Base-by-base conservation (phyloP, 768 basidiomycete species). In the Calocera viscosa region DNA sequence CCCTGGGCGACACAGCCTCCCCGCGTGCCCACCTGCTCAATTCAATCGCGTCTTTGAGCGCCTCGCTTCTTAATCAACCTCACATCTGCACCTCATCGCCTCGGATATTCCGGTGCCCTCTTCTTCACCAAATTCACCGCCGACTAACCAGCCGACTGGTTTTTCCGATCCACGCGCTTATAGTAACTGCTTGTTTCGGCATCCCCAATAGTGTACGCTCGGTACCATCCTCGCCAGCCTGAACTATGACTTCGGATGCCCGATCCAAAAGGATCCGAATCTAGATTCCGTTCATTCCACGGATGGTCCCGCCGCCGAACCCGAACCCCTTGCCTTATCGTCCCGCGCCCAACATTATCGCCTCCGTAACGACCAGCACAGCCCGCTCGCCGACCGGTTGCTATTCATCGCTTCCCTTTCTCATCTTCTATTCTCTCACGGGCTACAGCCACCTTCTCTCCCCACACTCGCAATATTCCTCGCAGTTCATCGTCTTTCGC, bases 391-490 rank as follows among this genome's bases (percentile, higher is more conserved):
- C 30, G 26, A 60, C 53, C 53, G 14, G 53, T 60, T 60, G 53
- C 30, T 32, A 60, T 60, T 60, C 53, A 60, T 60, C 53, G 53
- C 53, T 60, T 60, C 53, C 2, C 22, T 19, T 32, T 26, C 53
- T 22, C 30, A 16, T 16, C 26, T 22, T 32, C 22, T n/a, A n/a
- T 60, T 32, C 53, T 60, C 53, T 60, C 53, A 60, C 53, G 53
- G 53, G 53, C 24, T 30, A 60, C 53, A 60, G 53, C 53, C 53
- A 60, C 53, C 14, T 60, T 60, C 53, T 24, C 53, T 60, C 53
- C 53, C 53, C 53, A 22, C 53, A 32, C 53, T 26, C 26, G 2
- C 53, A 26, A 11, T 30, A 5, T 38, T 38, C 30, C 14, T 28
- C 30, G 14, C 53, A 11, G 53, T 32, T 28, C 43, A 5, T 24